phyloP scores from a whole-genome alignment of 2,329 filamentous ascomycete genomes.

The Talaromyces sp. region DNA sequence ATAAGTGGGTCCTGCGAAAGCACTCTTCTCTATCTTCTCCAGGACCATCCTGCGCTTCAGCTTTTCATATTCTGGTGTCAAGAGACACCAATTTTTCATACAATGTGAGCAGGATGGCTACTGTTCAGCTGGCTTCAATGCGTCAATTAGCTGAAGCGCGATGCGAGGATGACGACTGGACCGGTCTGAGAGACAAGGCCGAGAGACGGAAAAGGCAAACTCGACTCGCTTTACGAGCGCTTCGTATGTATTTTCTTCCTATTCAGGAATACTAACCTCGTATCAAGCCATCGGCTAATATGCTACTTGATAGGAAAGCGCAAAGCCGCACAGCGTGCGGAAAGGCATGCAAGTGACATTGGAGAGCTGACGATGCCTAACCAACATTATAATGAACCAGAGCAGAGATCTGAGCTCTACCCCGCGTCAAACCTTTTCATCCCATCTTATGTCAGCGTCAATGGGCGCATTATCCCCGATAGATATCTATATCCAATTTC shows the following conservation, averaged over 20 bases:
- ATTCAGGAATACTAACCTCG: background rate
- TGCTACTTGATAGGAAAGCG: background rate
- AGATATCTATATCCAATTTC: slow-evolving; percentile 4
- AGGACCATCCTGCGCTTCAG: background rate
- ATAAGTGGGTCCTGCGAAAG: slow-evolving; percentile 3
- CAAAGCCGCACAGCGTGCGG: background rate
- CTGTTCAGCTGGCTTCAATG: background rate
- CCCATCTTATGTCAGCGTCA: background rate
- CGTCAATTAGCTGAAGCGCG: slow-evolving; percentile 6
- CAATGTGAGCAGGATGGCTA: background rate
- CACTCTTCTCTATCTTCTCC: background rate
- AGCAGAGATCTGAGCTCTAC: background rate
- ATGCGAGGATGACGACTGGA: slow-evolving; percentile 15
- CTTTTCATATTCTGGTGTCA: background rate
- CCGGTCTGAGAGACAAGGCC: slow-evolving; percentile 15
- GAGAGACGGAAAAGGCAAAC: slow-evolving; percentile 19
- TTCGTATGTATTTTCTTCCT: slow-evolving; percentile 12
- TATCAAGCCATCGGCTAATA: background rate
- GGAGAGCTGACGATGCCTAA: background rate
- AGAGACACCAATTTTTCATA: background rate
- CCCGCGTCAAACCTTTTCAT: background rate
- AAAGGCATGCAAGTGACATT: background rate
- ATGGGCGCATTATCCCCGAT: background rate
- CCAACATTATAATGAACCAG: background rate
- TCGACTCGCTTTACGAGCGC: slow-evolving; percentile 19